These are phyloP conservation scores for Sclerotinia sclerotiorum DNA, from an alignment of 2,329 filamentous ascomycete species.

Conservation along the genomic window DNA sequence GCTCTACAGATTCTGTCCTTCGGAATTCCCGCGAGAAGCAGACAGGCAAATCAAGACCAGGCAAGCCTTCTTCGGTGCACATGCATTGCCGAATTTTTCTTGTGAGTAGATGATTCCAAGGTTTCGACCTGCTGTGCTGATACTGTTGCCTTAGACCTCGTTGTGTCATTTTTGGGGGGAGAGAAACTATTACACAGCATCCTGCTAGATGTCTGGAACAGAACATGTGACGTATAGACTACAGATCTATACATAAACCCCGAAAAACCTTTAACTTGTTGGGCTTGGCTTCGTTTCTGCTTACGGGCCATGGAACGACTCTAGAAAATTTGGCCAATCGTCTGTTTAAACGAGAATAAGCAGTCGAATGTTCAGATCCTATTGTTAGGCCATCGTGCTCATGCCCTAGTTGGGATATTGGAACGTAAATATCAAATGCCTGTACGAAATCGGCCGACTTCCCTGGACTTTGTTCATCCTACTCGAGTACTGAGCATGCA, in stretches of 20 bases:
- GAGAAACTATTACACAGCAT: conserved; percentile 6
- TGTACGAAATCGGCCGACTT: background rate
- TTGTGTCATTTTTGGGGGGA: background rate
- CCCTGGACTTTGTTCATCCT: background rate
- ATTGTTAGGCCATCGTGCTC: background rate
- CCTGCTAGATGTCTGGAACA: background rate
- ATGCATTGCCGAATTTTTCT: background rate
- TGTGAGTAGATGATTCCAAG: background rate
- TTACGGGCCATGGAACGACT: background rate
- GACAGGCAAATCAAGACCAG: background rate
- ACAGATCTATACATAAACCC: background rate
- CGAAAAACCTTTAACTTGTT: background rate
- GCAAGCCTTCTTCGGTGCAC: background rate
- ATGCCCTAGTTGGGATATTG: background rate
- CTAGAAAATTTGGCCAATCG: background rate
- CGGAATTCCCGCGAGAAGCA: conserved; percentile 6
- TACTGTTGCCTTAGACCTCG: background rate
- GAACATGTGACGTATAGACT: background rate
- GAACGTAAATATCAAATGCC: background rate
- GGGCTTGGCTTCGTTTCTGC: conserved; percentile 2
- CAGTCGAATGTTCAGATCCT: background rate
- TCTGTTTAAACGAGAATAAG: background rate
- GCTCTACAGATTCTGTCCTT: background rate
- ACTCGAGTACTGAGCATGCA: background rate
- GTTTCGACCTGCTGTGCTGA: background rate